These are phyloP conservation scores for Achaetomiella virescens DNA, from an alignment of 495 filamentous ascomycete species.

Conservation along the genomic window DNA sequence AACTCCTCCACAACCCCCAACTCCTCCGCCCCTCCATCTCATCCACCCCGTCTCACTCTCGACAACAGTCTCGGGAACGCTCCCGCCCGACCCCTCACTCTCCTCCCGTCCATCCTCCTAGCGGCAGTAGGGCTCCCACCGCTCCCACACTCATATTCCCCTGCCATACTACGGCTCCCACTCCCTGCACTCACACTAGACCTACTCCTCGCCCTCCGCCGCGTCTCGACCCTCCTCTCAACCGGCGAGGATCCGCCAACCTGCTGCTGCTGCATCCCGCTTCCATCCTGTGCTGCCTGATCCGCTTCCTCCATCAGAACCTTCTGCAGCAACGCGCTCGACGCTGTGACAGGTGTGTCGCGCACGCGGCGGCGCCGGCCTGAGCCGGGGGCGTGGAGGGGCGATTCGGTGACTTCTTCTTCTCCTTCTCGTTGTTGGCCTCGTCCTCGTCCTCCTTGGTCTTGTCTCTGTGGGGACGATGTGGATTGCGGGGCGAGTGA, in stretches of 20 bases:
- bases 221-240: constrained; percentile 29
- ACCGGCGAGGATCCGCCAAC: constrained; percentile 34
- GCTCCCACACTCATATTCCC: background rate
- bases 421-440: constrained; percentile 1
- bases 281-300: too few relatives aligned
- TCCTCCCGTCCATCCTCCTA: constrained; percentile 7
- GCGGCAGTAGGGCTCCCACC: too few relatives aligned
- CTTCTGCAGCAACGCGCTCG: constrained; percentile 25
- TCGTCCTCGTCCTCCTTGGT: background rate
- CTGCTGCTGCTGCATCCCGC: constrained; percentile 9
- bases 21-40: background rate
- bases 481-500: constrained; percentile 8
- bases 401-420: constrained; percentile 44
- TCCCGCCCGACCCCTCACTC: constrained; percentile 10
- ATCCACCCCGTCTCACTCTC: constrained; percentile 9
- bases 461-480: background rate
- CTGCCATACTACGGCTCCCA: background rate
- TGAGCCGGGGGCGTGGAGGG: constrained; percentile 43
- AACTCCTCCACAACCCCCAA: background rate
- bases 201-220: constrained; percentile 7
- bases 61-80: constrained; percentile 1
- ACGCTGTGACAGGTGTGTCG: constrained; percentile 22
- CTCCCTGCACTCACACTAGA: background rate
- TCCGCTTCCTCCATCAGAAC: constrained; percentile 25
- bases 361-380: constrained; percentile 30